These are phyloP conservation scores for Adansonia madagascariensis DNA, from an alignment of 441 rosid species.

Conservation along the genomic window DNA sequence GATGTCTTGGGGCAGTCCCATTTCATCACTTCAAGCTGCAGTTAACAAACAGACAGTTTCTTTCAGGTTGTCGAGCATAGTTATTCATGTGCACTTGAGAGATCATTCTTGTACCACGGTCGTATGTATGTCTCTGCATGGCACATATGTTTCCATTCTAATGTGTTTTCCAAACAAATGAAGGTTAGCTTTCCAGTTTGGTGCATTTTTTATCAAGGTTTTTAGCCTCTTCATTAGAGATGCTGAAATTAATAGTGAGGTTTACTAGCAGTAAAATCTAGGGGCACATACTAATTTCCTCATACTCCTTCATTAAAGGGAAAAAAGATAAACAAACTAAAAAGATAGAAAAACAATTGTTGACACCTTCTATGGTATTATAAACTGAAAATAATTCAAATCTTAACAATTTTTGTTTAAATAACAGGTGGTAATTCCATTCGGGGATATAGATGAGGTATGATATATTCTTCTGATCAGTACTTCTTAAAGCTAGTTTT, in stretches of 20 bases:
- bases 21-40: slow-evolving; percentile 28
- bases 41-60: slow-evolving; percentile 27
- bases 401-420: slow-evolving; percentile 18
- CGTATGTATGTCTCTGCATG: slow-evolving; percentile 97
- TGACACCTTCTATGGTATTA: not conserved
- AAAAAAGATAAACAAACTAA: slow-evolving; percentile 2
- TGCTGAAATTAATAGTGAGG: slow-evolving; percentile 9
- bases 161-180: slow-evolving; percentile 97
- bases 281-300: not conserved
- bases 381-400: slow-evolving; percentile 15
- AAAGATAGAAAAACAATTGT: not conserved
- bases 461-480: slow-evolving; percentile 24
- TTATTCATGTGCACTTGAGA: slow-evolving; percentile 96
- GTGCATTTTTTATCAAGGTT: slow-evolving; percentile 19
- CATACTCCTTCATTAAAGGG: not conserved
- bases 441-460: slow-evolving; percentile 97
- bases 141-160: slow-evolving; percentile 99
- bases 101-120: slow-evolving; percentile 98
- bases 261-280: not conserved
- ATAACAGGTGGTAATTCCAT: slow-evolving; percentile 80
- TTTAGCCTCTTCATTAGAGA: slow-evolving; percentile 24
- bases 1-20: slow-evolving; percentile 8
- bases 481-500: slow-evolving; percentile 15
- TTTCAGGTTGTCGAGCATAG: slow-evolving; percentile 86
- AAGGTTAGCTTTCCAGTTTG: slow-evolving; percentile 60